Percentiles rank a stretch among this genome's conserved stretches.
These are phyloP conservation scores for Plasmopara viticola DNA, from an alignment of 352 stramenopile genomes.

Conservation along the genomic window DNA sequence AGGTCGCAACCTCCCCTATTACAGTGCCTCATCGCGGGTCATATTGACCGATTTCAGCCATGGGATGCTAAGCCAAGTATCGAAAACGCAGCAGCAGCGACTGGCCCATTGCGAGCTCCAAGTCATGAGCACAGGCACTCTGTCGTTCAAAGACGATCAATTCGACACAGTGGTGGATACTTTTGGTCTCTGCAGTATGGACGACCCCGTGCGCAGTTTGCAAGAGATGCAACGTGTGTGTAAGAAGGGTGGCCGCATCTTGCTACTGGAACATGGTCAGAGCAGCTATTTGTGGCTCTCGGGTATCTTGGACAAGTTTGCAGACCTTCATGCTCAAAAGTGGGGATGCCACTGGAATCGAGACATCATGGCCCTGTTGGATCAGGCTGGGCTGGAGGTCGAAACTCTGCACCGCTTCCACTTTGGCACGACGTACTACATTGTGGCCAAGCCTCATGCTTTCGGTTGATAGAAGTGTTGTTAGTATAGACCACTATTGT, in stretches of 20 bases:
- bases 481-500: too few species aligned
- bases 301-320: conserved; percentile 90
- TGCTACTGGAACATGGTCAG: conserved; percentile 94
- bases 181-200: conserved; percentile 94
- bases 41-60: conserved; percentile 69
- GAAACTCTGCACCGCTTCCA: conserved; percentile 88
- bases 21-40: conserved; percentile 42
- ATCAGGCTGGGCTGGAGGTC: conserved; percentile 77
- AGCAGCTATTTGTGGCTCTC: conserved; percentile 88
- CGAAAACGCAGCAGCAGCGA: conserved; percentile 13
- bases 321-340: conserved; percentile 85
- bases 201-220: conserved; percentile 88
- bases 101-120: conserved; percentile 28
- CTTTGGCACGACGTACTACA: conserved; percentile 94
- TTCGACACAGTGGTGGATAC: conserved; percentile 97
- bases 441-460: conserved; percentile 48
- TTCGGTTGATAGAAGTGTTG: too few species aligned
- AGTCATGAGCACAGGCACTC: conserved; percentile 52
- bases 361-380: conserved; percentile 88
- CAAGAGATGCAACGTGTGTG: conserved; percentile 92
- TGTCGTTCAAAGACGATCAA: conserved; percentile 58
- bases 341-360: conserved; percentile 97
- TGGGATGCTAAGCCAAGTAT: conserved; percentile 68
- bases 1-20: conserved; percentile 90
- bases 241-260: conserved; percentile 73